Evolutionary conservation across 129 eudicot genomes (phyloP), one percentile per base, ranked within the genome.

Genomic region (Deinandra increscens): DNA sequence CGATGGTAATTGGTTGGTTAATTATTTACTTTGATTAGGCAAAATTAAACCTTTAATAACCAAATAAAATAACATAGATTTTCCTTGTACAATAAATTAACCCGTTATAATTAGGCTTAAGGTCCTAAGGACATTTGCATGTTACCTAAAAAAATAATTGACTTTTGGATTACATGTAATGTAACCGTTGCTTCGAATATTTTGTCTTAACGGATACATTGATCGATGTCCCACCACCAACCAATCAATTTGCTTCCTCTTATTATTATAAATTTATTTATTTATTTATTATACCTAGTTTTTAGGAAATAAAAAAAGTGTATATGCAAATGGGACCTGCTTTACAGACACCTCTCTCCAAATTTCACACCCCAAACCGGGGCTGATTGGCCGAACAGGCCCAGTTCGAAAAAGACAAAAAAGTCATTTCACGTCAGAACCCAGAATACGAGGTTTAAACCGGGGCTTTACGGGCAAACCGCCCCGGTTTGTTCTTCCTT

Each of bases 61-160:
- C 13, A 45, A 31, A 26, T 10, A 17, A 44, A 45, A 67, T 46
- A 26, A 8, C n/a, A 29, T 22, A 19, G 7, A 51, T 18, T 51
- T 51, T 51, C 8, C 59, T 18, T 3, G 59, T 19, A 51, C 1
- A 19, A 19, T 31, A 51, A 51, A 19, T 31, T 18, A 51, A 4
- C 59, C 41, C n/a, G 3, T 20, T 34, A 59, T 22, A 22, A 51
- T 7, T 62, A 20, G 62, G 54, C 15, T 36, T 36, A 36, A 38
- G 43, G n/a, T n/a, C 5, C 1, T 54, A 46, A 38, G 43, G 64
- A 73, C 78, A 73, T 51, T 49, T 50, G 64, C 78, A 73, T 64
- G 78, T 73, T 73, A 73, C 71, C 17, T 50, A 2, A 38, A n/a
- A n/a, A 49, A 63, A 62, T 50, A 62, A 64, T 73, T 20, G n/a